These are phyloP conservation scores for Backusella circina DNA, from an alignment of 192 early-diverging fungal species.

Conservation along the genomic window DNA sequence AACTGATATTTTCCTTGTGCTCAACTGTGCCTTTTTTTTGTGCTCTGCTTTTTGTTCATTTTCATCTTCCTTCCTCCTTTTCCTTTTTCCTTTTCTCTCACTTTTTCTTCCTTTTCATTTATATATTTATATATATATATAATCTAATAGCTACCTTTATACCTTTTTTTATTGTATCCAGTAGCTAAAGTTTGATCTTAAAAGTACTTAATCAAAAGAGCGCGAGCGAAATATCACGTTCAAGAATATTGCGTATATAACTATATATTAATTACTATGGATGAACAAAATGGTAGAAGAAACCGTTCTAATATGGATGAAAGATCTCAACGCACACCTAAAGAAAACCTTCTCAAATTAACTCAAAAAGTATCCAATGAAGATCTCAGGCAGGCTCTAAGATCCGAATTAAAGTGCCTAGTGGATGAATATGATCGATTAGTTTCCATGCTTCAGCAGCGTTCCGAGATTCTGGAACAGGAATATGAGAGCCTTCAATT, in stretches of 20 bases:
- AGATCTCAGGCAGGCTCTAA: conserved; percentile 6
- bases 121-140: neutral
- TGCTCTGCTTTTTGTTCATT: neutral
- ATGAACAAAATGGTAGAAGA: neutral
- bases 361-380: conserved; percentile 17
- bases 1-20: neutral
- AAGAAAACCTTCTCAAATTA: conserved; percentile 11
- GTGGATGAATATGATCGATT: conserved; percentile 13
- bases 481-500: conserved; percentile 17
- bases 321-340: neutral
- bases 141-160: neutral
- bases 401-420: conserved; percentile 3
- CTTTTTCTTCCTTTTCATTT: neutral
- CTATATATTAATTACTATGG: neutral
- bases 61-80: neutral
- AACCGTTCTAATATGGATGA: neutral
- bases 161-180: neutral
- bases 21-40: neutral
- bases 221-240: neutral
- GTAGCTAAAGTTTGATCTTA: neutral
- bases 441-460: conserved; percentile 19
- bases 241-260: neutral
- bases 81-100: neutral
- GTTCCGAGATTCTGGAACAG: conserved; percentile 20
- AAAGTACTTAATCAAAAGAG: neutral